Percentiles rank a stretch among this genome's conserved stretches.
These are phyloP conservation scores for Coemansia aciculifera DNA, from an alignment of 192 early-diverging fungal genomes.

Conservation along the genomic window DNA sequence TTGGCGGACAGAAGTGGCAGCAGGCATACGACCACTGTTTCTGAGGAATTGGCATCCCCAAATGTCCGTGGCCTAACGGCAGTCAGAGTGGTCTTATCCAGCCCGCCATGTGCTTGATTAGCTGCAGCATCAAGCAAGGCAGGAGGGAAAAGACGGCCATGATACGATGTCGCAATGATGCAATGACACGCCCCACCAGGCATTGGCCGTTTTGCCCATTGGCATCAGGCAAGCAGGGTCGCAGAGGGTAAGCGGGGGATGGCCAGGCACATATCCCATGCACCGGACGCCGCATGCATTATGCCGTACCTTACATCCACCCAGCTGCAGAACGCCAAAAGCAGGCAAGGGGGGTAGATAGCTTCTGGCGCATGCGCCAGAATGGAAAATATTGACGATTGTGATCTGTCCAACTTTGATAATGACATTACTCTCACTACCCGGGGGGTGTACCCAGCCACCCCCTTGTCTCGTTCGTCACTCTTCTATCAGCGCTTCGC, in stretches of 20 bases:
- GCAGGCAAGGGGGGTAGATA: background rate
- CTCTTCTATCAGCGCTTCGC: conserved; percentile 7
- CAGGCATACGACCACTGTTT: background rate
- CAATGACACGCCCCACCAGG: background rate
- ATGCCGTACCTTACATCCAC: conserved; percentile 4
- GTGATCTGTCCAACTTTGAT: conserved; percentile 4
- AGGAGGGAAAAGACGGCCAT: background rate
- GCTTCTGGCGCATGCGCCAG: background rate
- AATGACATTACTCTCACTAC: background rate
- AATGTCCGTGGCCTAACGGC: background rate
- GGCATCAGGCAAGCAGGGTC: background rate
- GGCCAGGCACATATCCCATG: background rate
- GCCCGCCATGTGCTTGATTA: conserved; percentile 6
- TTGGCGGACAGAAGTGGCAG: background rate
- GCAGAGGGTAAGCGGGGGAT: too few species aligned
- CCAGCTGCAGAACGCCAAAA: background rate
- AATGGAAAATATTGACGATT: background rate
- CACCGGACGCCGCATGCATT: background rate
- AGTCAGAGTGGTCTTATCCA: background rate
- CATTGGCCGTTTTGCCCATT: background rate
- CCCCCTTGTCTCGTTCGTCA: background rate
- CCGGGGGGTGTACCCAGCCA: background rate
- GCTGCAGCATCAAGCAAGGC: background rate
- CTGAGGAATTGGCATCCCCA: background rate
- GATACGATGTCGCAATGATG: background rate